These are phyloP conservation scores for Pyrenophora tritici-repentis DNA, from an alignment of 2,329 filamentous ascomycete species.

Conservation along the genomic window DNA sequence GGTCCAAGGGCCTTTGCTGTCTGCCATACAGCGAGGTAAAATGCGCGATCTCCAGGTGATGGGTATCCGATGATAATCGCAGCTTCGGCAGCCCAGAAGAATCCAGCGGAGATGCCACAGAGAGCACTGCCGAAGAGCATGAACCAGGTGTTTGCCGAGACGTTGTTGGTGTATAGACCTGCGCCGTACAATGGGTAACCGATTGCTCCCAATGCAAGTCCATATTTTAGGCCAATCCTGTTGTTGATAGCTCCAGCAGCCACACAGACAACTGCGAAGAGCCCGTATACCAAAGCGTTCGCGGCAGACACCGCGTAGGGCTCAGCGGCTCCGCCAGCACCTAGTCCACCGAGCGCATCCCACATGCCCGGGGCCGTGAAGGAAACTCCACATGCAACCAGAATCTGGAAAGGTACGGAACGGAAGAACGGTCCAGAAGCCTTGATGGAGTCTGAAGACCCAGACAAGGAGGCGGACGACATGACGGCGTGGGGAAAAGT, in stretches of 20 bases:
- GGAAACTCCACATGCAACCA: conserved; percentile 42
- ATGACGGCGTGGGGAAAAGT: conserved; percentile 6
- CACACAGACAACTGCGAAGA: conserved; percentile 40
- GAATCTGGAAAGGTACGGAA: conserved; percentile 42
- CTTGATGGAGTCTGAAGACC: conserved; percentile 21
- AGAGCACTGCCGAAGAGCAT: conserved; percentile 47
- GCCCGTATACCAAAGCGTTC: conserved; percentile 42
- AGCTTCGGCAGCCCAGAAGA: conserved; percentile 52
- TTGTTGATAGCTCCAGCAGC: conserved; percentile 47
- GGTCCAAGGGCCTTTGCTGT: conserved; percentile 43
- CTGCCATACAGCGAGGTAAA: conserved; percentile 46
- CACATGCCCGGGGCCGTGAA: conserved; percentile 45
- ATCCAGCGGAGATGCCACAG: conserved; percentile 49
- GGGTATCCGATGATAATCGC: conserved; percentile 52
- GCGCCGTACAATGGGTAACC: conserved; percentile 51
- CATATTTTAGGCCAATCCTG: conserved; percentile 42
- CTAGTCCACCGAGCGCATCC: conserved; percentile 42
- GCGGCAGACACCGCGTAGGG: conserved; percentile 42
- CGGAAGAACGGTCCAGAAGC: conserved; percentile 32
- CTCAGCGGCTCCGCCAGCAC: conserved; percentile 42
- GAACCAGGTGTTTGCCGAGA: conserved; percentile 48
- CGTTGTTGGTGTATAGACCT: conserved; percentile 49
- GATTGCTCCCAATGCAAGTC: conserved; percentile 50
- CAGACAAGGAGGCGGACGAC: conserved; percentile 15
- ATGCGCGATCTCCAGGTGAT: conserved; percentile 42